Percentiles rank a stretch among this genome's conserved stretches.
phyloP scores from a whole-genome alignment of 2,329 filamentous ascomycete genomes.

The Nothophaeocryptopus gaeumannii region DNA sequence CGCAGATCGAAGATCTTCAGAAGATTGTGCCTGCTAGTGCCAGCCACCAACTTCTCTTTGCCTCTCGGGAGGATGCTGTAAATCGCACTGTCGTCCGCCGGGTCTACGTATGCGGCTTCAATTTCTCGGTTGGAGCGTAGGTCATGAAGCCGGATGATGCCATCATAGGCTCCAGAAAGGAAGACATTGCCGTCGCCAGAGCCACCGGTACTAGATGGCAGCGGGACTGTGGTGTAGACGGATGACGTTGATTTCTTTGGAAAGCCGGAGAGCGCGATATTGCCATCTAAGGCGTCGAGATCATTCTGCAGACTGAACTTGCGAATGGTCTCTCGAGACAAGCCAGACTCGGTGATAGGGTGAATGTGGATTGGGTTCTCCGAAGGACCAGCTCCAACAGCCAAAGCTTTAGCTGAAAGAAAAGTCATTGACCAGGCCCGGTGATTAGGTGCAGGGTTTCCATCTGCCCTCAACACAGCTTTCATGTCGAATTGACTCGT shows the following conservation, averaged over 20 bases:
- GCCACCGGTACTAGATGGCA: conserved; percentile 33
- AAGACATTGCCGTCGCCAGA: conserved; percentile 50
- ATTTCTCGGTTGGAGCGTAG: conserved; percentile 51
- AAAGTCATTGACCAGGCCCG: conserved; percentile 54
- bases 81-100: conserved; percentile 57
- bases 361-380: conserved; percentile 50
- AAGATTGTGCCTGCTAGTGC: conserved; percentile 56
- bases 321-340: conserved; percentile 40
- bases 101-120: conserved; percentile 51
- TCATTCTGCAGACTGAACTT: conserved; percentile 38
- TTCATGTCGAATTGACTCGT: conserved; percentile 37
- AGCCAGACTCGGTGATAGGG: conserved; percentile 46
- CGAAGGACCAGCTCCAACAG: conserved; percentile 49
- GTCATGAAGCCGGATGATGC: conserved; percentile 59
- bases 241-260: conserved; percentile 38
- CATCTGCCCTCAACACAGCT: conserved; percentile 16
- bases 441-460: conserved; percentile 17
- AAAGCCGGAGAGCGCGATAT: conserved; percentile 6
- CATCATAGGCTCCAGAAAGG: conserved; percentile 60
- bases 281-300: conserved; percentile 16
- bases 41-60: conserved; percentile 56
- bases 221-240: conserved; percentile 47
- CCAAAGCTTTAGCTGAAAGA: conserved; percentile 50
- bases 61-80: conserved; percentile 59
- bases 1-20: conserved; percentile 64